A percentile compares a stretch with the other conserved stretches of the same genome.
Conservation (phyloP, 2,329 filamentous ascomycete species). For the Fusarium continuum region DNA sequence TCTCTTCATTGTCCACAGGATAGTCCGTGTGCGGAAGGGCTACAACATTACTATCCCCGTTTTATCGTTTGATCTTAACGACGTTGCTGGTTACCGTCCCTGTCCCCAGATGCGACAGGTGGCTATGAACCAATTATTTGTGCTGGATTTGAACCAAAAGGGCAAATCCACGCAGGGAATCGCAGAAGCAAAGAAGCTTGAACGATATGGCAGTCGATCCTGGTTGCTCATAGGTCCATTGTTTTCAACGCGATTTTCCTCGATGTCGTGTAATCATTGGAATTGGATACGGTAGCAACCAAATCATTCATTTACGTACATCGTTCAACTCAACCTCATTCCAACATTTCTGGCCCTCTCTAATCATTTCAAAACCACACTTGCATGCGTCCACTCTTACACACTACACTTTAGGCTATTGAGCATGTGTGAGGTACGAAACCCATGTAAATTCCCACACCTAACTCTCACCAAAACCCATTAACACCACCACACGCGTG, state of each 20-base stretch:
- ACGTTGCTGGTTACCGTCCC: slow-evolving; percentile 35
- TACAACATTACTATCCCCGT: slow-evolving; percentile 43
- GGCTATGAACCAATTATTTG: slow-evolving; percentile 35
- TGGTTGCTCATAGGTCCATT: neutral
- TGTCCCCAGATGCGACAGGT: slow-evolving; percentile 35
- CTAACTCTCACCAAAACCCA: slow-evolving; percentile 29
- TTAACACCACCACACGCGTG: slow-evolving; percentile 25
- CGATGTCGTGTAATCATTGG: neutral
- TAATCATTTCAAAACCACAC: slow-evolving; percentile 3
- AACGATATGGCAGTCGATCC: neutral
- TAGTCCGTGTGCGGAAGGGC: slow-evolving; percentile 41
- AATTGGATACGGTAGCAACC: neutral
- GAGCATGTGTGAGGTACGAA: slow-evolving; percentile 13
- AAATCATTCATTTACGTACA: neutral
- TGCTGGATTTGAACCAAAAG: slow-evolving; percentile 29
- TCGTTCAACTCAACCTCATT: slow-evolving; percentile 3
- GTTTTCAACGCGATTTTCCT: neutral
- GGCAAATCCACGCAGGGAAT: slow-evolving; percentile 36
- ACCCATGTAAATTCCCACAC: slow-evolving; percentile 23
- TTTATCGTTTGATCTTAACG: slow-evolving; percentile 38
- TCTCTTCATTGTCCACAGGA: slow-evolving; percentile 40
- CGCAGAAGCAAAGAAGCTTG: slow-evolving; percentile 13
- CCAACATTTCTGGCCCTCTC: neutral
- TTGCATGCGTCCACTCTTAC: slow-evolving; percentile 13
- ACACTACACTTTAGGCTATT: slow-evolving; percentile 6